Base-by-base conservation (phyloP, 2,329 filamentous ascomycete species). In the Drechslerella coelobrocha region DNA sequence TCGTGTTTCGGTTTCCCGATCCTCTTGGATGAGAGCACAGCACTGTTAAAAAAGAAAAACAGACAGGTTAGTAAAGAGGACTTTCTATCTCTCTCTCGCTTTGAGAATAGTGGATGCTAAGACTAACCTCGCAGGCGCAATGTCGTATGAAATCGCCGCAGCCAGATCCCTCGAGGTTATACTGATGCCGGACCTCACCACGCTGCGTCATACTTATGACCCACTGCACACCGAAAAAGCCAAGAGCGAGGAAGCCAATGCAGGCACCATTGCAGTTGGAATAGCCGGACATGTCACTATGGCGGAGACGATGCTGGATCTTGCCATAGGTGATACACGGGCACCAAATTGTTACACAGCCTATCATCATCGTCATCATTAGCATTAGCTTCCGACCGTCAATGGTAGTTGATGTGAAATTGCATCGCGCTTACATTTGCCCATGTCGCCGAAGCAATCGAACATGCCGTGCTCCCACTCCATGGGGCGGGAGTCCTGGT, bases 11-110 rank as follows among this genome's bases (percentile, higher is more conserved):
- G 53, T 57, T 29, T 69, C 65, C 8, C 65, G 43, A 47, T 86
- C 84, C 61, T 86, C 81, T 78, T 87, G 85, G 72, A 86, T 80
- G 63, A 86, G 77, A 4, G 81, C 79, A 75, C 85, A 87, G 80
- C 84, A 86, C 34, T 79, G 43, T 19, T 29, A 23, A 23, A 10
- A 57, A n/a, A 41, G 45, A 54, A 62, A 59, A 69, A 52, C 52
- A 59, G n/a, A n/a, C n/a, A n/a, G n/a, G n/a, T n/a, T n/a, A n/a
- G n/a, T n/a, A n/a, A n/a, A n/a, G n/a, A n/a, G n/a, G n/a, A n/a
- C n/a, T n/a, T n/a, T n/a, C n/a, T n/a, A n/a, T n/a, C n/a, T n/a
- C n/a, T n/a, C n/a, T n/a, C n/a, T n/a, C n/a, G n/a, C n/a, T 39
- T 34, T 34, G 24, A 27, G 12, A 68, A 52, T 31, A n/a, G 14